Evolutionary conservation across 345 rosid genomes (phyloP).

Genomic region (Tarenaya hassleriana): DNA sequence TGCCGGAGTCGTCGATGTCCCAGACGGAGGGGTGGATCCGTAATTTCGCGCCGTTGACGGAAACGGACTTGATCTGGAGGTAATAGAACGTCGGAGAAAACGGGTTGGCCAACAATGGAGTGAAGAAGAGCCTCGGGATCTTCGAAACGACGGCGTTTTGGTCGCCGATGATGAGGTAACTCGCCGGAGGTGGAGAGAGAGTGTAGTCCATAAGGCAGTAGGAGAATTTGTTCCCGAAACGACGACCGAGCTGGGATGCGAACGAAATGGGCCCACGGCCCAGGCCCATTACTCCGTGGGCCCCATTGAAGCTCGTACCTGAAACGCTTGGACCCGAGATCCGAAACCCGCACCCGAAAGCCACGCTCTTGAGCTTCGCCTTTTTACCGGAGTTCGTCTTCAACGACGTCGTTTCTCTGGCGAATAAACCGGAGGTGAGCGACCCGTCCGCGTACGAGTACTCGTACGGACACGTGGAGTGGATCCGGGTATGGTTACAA

Average conservation of each 20-base stretch:
- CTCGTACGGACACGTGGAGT: slow-evolving; percentile 74
- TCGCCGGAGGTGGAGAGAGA: slow-evolving; percentile 72
- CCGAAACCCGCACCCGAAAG: slow-evolving; percentile 81
- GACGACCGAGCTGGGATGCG: slow-evolving; percentile 73
- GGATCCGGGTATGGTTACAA: slow-evolving; percentile 53
- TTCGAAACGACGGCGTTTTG: slow-evolving; percentile 12
- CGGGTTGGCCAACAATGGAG: slow-evolving; percentile 55
- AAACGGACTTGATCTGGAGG: slow-evolving; percentile 40
- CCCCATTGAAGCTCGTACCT: slow-evolving; percentile 64
- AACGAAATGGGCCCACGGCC: slow-evolving; percentile 79
- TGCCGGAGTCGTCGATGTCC: slow-evolving; percentile 58
- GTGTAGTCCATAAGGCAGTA: slow-evolving; percentile 84
- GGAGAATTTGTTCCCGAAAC: slow-evolving; percentile 66
- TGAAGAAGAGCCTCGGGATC: slow-evolving; percentile 34
- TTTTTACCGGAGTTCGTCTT: slow-evolving; percentile 45
- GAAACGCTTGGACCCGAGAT: slow-evolving; percentile 59
- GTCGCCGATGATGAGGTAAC: slow-evolving; percentile 54
- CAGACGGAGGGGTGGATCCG: slow-evolving; percentile 62
- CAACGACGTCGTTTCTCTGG: slow-evolving; percentile 50
- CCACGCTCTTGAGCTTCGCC: slow-evolving; percentile 33
- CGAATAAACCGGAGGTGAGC: slow-evolving; percentile 55
- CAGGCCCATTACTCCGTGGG: slow-evolving; percentile 89
- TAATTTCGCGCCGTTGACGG: slow-evolving; percentile 40
- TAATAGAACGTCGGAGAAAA: slow-evolving; percentile 72
- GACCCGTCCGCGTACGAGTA: slow-evolving; percentile 76